Evolutionary conservation across 352 stramenopile genomes (phyloP), one percentile per base, ranked within the genome.

Genomic region (Globisporangium emineosum): DNA sequence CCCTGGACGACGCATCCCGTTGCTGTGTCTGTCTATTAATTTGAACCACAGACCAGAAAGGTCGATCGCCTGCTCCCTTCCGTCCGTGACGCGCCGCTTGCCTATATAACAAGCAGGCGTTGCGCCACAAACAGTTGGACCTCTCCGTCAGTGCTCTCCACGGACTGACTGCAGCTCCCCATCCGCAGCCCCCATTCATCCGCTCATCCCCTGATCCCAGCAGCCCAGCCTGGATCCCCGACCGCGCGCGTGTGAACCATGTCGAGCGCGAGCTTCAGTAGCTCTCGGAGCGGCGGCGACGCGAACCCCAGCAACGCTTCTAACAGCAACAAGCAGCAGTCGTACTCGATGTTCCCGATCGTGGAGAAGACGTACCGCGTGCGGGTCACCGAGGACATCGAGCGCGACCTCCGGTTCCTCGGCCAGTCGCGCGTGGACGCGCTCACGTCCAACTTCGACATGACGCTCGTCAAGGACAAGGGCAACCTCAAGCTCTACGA

Each of bases 351-450:
- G 80, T 93, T 93, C 74, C 83, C 81, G 58, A 79, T 90, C 60
- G 84, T 95, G 40, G 84, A 93, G 71, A 93, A 93, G 71, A 88
- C 84, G 50, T 93, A 90, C 65, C 78, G 81, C 53, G 76, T 87
- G 65, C 72, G 81, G 30, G 86, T 95, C 64, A 93, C 81, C 33
- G 73, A 86, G 12, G 80, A 88, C 72, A 93, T 95, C 59, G 86
- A 93, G 77, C 81, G 86, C 53, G 84, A 95, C 70, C 63, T 95
- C 64, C 81, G 79, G 47, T 95, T 92, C 73, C 70, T 95, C 19
- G 86, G 86, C 10, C 84, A 93, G 71, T 93, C 83, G 53, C 84
- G 84, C 49, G 69, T 93, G 17, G 86, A 93, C 57, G 84, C 86
- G 53, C 77, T 95, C 59, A 93, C 84, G 66, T 84, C 77, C 40